Conservation (phyloP, 2,329 filamentous ascomycete genomes). For the Teratosphaeria pseudoeucalypti region DNA sequence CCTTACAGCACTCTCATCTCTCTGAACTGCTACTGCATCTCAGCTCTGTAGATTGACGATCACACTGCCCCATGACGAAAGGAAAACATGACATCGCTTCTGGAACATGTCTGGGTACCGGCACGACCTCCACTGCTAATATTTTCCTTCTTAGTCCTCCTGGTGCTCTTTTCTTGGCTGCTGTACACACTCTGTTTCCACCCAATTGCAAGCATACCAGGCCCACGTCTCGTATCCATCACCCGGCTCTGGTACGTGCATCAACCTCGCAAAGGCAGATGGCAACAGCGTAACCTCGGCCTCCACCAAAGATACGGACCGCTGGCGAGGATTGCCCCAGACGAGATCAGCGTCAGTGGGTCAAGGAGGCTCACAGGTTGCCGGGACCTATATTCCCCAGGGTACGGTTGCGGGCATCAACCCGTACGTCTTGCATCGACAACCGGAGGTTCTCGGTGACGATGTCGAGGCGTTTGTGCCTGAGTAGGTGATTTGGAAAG, state of each 20-base stretch:
- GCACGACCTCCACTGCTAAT: not conserved
- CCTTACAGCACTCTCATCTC: too few relatives aligned
- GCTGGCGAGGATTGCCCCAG: conserved; percentile 19
- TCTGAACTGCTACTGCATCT: too few relatives aligned
- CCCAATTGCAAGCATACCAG: not conserved
- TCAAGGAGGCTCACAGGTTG: not conserved
- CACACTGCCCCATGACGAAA: not conserved
- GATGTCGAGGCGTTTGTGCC: not conserved
- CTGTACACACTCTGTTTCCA: not conserved
- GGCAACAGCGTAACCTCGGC: conserved; percentile 9
- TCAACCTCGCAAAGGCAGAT: not conserved
- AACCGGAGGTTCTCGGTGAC: not conserved
- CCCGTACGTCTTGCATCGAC: not conserved
- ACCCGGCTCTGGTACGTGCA: not conserved
- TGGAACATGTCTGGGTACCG: not conserved
- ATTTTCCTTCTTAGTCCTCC: not conserved
- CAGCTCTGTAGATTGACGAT: too few relatives aligned
- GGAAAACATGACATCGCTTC: not conserved
- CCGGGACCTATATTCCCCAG: not conserved
- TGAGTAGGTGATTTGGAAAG: not conserved
- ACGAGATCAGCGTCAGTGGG: conserved; percentile 21
- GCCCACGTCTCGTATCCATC: not conserved
- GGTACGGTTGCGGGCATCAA: not conserved
- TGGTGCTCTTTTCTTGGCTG: not conserved
- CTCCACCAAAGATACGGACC: conserved; percentile 26